Percentiles rank a stretch among this genome's conserved stretches.
Conservation (phyloP, 163 green algal species). For the Scenedesmus sp. region DNA sequence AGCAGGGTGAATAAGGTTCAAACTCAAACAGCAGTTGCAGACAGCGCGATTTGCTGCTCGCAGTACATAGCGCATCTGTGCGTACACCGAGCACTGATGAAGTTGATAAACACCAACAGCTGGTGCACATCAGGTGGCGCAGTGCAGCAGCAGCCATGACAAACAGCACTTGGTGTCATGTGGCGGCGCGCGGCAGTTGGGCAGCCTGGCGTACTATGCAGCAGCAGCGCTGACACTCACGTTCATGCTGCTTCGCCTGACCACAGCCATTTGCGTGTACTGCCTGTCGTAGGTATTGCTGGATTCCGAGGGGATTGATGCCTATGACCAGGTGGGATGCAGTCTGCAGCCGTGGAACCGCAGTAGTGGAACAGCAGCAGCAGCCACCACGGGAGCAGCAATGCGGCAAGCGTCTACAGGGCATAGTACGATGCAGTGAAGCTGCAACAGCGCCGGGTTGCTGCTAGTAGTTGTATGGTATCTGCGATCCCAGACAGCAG, state of each 20-base stretch:
- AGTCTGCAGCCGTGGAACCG: neutral
- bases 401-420: neutral
- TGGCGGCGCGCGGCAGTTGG: too few species aligned
- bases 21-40: too few species aligned
- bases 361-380: neutral
- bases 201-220: neutral
- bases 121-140: neutral
- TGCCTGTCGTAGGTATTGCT: conserved; percentile 83
- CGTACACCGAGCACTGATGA: neutral
- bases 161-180: too few species aligned
- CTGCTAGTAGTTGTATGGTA: neutral
- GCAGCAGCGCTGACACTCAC: conserved; percentile 4
- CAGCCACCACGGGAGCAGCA: neutral
- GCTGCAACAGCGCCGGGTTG: neutral
- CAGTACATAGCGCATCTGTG: neutral
- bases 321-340: conserved; percentile 81
- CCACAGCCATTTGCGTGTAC: neutral
- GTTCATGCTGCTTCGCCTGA: neutral
- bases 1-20: too few species aligned
- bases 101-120: neutral
- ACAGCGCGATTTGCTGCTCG: too few species aligned
- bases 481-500: neutral
- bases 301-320: conserved; percentile 98
- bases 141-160: neutral
- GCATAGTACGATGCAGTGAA: too few species aligned